Base-by-base conservation (phyloP, 2,329 filamentous ascomycete species). In the Cyphellophora attinorum region DNA sequence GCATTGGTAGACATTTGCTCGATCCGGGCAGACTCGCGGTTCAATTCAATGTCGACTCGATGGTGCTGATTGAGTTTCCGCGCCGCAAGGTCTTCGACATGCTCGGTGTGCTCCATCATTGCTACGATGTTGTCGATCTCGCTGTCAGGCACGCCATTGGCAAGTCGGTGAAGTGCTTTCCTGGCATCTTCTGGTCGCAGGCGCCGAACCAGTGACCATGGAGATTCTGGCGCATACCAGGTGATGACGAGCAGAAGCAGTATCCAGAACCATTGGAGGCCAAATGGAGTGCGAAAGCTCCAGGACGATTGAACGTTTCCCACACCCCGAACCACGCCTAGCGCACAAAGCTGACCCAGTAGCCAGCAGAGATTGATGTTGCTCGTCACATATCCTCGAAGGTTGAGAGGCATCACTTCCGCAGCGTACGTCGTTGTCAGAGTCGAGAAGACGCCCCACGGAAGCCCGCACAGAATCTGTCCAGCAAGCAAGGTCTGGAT, bases 341-440 rank as follows among this genome's bases (percentile, higher is more conserved):
- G 25, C 11, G 37, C 70, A 3, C 78, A 57, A 4, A 78, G 60
- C 34, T 55, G 51, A 11, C 54, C 54, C n/a, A 49, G 73, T 72
- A 29, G 47, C 53, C 76, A 79, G 48, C 72, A 76, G 17, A 78
- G 54, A 45, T 77, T 77, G 23, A 76, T 68, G 37, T 68, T 77
- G 27, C 67, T 68, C 1, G 73, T 76, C 14, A 76, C 55, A 28
- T 71, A 63, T 13, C 69, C 71, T 17, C 75, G 65, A 21, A 79
- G 61, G 1, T 66, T 65, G 23, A 73, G 59, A 2, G 74, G 75
- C 23, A 70, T 73, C 5, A 79, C 69, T 50, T 84, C 79, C 35
- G 76, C 74, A 17, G 77, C 78, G 49, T 83, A 83, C 1, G 77
- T 76, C 42, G 74, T 61, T 6, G 60, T 58, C 60, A 5, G 60